A percentile compares a stretch with the other conserved stretches of the same genome.
These are phyloP conservation scores for Wickerhamomyces bovis DNA, from an alignment of 805 yeast genomes.

Conservation along the genomic window DNA sequence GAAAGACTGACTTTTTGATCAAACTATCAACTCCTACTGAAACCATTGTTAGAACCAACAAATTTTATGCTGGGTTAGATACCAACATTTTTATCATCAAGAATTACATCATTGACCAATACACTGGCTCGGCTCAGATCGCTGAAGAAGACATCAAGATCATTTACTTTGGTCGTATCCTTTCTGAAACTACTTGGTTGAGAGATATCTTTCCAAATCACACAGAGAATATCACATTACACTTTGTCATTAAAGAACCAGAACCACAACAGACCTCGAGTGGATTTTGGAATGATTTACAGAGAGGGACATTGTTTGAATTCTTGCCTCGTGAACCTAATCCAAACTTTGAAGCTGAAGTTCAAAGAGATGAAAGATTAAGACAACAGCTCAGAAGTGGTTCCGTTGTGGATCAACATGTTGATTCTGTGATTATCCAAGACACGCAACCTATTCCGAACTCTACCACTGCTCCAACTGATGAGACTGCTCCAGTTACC, in stretches of 20 bases:
- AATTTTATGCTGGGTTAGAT: constrained; percentile 11
- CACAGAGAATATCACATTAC: constrained; percentile 9
- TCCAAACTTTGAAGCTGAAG: constrained; percentile 21
- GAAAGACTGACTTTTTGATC: constrained; percentile 19
- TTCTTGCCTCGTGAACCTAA: constrained; percentile 27
- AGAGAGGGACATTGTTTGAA: constrained; percentile 23
- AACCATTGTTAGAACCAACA: constrained; percentile 7
- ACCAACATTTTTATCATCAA: constrained; percentile 19
- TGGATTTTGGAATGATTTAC: constrained; percentile 26
- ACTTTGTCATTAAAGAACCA: constrained; percentile 19
- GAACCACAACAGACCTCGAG: constrained; percentile 6
- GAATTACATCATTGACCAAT: constrained; percentile 22
- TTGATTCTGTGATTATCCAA: constrained; percentile 2
- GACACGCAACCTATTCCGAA: background rate
- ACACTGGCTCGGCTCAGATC: constrained; percentile 12
- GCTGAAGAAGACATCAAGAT: constrained; percentile 19
- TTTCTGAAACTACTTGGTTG: constrained; percentile 15
- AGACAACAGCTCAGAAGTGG: constrained; percentile 16
- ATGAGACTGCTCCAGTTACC: background rate
- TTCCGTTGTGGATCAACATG: background rate
- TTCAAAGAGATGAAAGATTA: constrained; percentile 19
- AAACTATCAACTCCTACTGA: constrained; percentile 22
- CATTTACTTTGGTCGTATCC: constrained; percentile 21
- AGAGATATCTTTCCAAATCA: constrained; percentile 9
- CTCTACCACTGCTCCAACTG: background rate